Evolutionary conservation across 2,329 filamentous ascomycete genomes (phyloP).

Genomic region (Bipolaris bicolor): DNA sequence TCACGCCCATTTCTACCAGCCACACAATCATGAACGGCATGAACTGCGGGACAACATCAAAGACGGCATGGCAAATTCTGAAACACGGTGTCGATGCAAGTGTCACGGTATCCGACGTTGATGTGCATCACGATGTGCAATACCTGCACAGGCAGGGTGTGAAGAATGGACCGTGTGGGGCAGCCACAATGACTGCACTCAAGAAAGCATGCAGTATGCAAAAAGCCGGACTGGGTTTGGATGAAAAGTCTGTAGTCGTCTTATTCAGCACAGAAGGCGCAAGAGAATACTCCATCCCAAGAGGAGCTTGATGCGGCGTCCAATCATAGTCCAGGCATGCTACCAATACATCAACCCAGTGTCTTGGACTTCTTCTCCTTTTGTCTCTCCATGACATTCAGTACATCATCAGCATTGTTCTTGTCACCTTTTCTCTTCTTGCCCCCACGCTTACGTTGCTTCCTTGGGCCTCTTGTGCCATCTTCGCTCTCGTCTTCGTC

Average conservation of each 20-base stretch:
- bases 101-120: constrained; percentile 65
- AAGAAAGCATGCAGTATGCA: constrained; percentile 53
- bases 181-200: constrained; percentile 64
- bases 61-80: constrained; percentile 68
- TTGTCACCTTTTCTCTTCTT: constrained; percentile 80
- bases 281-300: constrained; percentile 28
- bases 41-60: constrained; percentile 73
- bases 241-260: constrained; percentile 63
- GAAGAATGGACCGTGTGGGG: constrained; percentile 67
- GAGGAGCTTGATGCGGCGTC: constrained; percentile 15
- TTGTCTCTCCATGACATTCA: constrained; percentile 75
- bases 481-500: constrained; percentile 57
- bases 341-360: constrained; percentile 9
- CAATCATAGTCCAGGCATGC: not conserved
- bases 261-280: constrained; percentile 71
- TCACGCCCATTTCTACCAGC: constrained; percentile 60
- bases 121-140: constrained; percentile 65
- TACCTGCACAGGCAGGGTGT: constrained; percentile 59
- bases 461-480: constrained; percentile 56
- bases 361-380: constrained; percentile 42
- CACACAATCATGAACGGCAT: constrained; percentile 76
- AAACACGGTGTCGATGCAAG: constrained; percentile 64
- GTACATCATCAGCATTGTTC: constrained; percentile 79
- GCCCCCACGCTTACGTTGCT: constrained; percentile 71
- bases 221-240: constrained; percentile 46